Conservation (phyloP, 1,284 basidiomycete genomes). For the Rhodotorula sp. region DNA sequence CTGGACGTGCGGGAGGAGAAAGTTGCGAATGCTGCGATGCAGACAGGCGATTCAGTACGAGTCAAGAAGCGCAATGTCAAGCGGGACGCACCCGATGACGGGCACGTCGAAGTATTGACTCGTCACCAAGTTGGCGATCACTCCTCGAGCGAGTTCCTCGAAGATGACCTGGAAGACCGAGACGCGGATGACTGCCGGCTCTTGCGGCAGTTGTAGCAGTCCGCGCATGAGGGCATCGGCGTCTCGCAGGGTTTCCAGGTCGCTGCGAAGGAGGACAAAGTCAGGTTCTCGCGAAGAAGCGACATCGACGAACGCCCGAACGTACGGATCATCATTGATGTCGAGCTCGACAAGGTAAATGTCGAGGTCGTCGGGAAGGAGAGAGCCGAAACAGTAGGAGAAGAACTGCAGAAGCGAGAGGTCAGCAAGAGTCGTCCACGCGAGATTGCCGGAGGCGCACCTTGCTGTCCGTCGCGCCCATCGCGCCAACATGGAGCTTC, state of each 20-base stretch:
- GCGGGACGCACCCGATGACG: slow-evolving; percentile 11
- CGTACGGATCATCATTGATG: slow-evolving; percentile 31
- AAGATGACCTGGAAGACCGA: slow-evolving; percentile 18
- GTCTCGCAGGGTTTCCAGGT: slow-evolving; percentile 10
- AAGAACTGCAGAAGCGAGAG: slow-evolving; percentile 14
- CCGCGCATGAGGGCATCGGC: slow-evolving; percentile 32
- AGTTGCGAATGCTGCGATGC: slow-evolving; percentile 25
- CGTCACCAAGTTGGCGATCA: slow-evolving; percentile 13
- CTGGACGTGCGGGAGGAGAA: slow-evolving; percentile 29
- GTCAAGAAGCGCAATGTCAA: rapidly evolving
- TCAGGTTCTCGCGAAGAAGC: neutral
- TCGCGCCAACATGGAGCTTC: slow-evolving; percentile 26
- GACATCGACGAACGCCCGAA: neutral
- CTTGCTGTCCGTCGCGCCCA: slow-evolving; percentile 14
- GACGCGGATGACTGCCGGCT: slow-evolving; percentile 25
- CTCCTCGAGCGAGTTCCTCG: slow-evolving; percentile 16
- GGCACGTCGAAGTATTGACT: slow-evolving; percentile 32
- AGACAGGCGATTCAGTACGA: neutral
- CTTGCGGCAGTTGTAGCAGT: slow-evolving; percentile 23
- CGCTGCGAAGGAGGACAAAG: neutral
- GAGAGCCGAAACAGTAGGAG: slow-evolving; percentile 25
- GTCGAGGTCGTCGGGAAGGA: slow-evolving; percentile 26
- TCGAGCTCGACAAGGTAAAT: slow-evolving; percentile 31
- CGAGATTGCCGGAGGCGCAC: neutral
- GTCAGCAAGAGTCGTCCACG: neutral